Conservation (phyloP, 495 filamentous ascomycete species). For the Penicillium pancosmium region DNA sequence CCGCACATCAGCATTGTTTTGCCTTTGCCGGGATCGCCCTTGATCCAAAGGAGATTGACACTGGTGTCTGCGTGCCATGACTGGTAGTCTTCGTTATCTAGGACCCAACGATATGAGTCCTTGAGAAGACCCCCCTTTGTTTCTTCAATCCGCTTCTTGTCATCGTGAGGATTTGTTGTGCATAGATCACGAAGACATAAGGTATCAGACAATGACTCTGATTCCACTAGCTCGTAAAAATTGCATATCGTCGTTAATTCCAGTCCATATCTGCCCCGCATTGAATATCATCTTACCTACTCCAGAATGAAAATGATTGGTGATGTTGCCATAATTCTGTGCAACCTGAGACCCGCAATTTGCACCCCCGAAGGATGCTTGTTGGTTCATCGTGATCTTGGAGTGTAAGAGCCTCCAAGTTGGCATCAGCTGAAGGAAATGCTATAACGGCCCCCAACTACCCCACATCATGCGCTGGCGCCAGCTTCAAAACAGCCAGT, state of each 20-base stretch:
- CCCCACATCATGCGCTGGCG: not conserved
- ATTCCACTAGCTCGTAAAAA: not conserved
- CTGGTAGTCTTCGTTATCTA: slow-evolving; percentile 36
- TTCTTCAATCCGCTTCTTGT: slow-evolving; percentile 9
- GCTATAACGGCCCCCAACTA: not conserved
- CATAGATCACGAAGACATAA: slow-evolving; percentile 2
- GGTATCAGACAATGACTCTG: not conserved
- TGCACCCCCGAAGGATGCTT: not conserved
- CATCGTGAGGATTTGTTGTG: slow-evolving; percentile 6
- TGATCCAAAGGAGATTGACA: slow-evolving; percentile 25
- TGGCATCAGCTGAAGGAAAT: not conserved
- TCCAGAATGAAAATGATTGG: not conserved
- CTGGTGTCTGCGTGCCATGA: slow-evolving; percentile 10
- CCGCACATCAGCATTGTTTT: slow-evolving; percentile 45
- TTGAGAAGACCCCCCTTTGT: slow-evolving; percentile 35
- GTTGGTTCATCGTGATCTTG: not conserved
- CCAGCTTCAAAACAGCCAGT: not conserved
- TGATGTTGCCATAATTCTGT: not conserved
- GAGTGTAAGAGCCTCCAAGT: not conserved
- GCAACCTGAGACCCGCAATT: not conserved
- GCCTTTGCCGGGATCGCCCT: slow-evolving; percentile 29
- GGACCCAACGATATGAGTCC: slow-evolving; percentile 45
- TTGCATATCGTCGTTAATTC: too few relatives aligned
- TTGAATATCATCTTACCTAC: not conserved
- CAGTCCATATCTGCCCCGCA: not conserved